Conservation (phyloP, 345 rosid genomes). For the Ceriops tagal region DNA sequence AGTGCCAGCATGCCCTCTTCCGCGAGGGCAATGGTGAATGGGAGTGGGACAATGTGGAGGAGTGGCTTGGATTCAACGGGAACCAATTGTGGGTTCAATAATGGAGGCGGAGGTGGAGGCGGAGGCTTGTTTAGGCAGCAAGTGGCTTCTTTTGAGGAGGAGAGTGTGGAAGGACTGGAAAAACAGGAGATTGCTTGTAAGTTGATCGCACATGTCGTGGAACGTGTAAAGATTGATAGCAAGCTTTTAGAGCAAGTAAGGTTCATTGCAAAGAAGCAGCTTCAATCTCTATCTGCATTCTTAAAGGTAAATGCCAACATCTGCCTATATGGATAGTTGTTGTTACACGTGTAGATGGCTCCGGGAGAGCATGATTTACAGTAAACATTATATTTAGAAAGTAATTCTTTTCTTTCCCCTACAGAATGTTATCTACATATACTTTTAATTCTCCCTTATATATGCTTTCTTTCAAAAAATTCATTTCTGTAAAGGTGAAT, state of each 20-base stretch:
- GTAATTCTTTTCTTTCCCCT: too few species aligned
- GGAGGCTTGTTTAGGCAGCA: conserved; percentile 50
- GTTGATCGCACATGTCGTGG: conserved; percentile 70
- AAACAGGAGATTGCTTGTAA: conserved; percentile 85
- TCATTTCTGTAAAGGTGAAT: too few species aligned
- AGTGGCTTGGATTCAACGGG: conserved; percentile 47
- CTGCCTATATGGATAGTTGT: not conserved
- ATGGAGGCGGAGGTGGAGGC: conserved; percentile 53
- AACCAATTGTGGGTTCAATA: conserved; percentile 41
- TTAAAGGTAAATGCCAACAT: conserved; percentile 57
- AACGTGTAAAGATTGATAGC: conserved; percentile 56
- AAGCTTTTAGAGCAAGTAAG: conserved; percentile 81
- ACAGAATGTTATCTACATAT: too few species aligned
- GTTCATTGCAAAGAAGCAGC: conserved; percentile 73
- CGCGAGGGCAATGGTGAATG: conserved; percentile 42
- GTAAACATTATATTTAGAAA: too few species aligned
- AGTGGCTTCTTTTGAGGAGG: conserved; percentile 78
- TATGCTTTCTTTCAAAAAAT: too few species aligned
- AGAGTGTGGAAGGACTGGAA: conserved; percentile 79
- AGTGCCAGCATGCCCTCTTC: conserved; percentile 17
- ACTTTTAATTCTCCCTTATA: too few species aligned
- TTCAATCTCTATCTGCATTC: conserved; percentile 83
- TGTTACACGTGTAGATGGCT: not conserved
- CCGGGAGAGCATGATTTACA: too few species aligned
- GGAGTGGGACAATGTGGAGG: conserved; percentile 53